Evolutionary conservation across 306 rosid species (phyloP).

Genomic region (Chamaecrista fasciculata): DNA sequence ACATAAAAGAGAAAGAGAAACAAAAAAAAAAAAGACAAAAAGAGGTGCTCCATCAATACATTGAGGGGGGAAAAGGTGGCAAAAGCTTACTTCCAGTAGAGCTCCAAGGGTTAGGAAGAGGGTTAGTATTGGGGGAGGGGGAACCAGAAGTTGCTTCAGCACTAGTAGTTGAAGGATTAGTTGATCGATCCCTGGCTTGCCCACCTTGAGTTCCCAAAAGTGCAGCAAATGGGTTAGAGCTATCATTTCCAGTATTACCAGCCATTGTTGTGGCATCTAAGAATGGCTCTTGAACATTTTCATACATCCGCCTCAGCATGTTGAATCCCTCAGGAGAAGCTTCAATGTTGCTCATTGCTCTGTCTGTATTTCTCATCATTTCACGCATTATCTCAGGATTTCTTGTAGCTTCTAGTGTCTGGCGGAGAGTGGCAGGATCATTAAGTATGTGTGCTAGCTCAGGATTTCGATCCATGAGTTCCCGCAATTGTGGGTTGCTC

Average conservation of each 20-base stretch:
- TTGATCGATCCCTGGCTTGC: constrained; percentile 48
- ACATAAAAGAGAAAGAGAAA: not conserved
- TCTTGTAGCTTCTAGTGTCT: constrained; percentile 86
- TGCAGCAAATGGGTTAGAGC: constrained; percentile 36
- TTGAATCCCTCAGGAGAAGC: constrained; percentile 89
- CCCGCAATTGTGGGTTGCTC: constrained; percentile 91
- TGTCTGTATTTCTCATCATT: constrained; percentile 92
- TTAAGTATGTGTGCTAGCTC: constrained; percentile 81
- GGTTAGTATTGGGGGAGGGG: constrained; percentile 81
- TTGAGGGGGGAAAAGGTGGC: constrained; percentile 18
- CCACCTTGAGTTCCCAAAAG: constrained; percentile 55
- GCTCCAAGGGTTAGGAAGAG: constrained; percentile 92
- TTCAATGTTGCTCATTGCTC: constrained; percentile 94
- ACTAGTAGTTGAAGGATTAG: constrained; percentile 52
- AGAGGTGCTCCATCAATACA: not conserved
- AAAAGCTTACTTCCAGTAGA: constrained; percentile 55
- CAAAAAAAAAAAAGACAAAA: not conserved
- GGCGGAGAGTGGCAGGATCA: constrained; percentile 82
- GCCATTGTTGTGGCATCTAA: constrained; percentile 85
- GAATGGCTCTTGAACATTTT: constrained; percentile 91
- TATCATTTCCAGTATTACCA: constrained; percentile 60
- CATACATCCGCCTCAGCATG: constrained; percentile 94
- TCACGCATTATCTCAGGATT: constrained; percentile 95
- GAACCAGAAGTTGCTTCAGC: constrained; percentile 56
- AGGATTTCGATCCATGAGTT: constrained; percentile 79